Evolutionary conservation across 2,329 filamentous ascomycete species (phyloP).

Genomic region (Dothistroma pini): DNA sequence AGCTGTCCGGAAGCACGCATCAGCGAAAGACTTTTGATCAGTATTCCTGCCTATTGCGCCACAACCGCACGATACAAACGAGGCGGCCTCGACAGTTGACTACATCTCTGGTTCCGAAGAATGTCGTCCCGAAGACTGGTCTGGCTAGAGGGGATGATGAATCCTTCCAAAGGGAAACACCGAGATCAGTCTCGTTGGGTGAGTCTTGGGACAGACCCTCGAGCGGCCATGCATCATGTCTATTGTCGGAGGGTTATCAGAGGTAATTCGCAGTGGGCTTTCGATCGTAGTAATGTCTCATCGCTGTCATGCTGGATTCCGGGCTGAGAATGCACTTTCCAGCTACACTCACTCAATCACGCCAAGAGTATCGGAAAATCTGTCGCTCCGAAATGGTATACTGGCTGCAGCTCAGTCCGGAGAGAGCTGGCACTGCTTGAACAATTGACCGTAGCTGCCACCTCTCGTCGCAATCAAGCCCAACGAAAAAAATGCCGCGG

Average conservation of each 20-base stretch:
- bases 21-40: not conserved
- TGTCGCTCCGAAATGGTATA: not conserved
- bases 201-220: too few relatives aligned
- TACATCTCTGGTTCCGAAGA: not conserved
- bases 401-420: not conserved
- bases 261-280: too few relatives aligned
- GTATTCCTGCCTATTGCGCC: not conserved
- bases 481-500: slow-evolving; percentile 17
- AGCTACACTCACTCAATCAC: not conserved
- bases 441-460: slow-evolving; percentile 21
- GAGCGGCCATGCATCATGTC: too few relatives aligned
- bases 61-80: not conserved
- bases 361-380: not conserved
- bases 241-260: too few relatives aligned
- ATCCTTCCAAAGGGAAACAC: not conserved
- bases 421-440: slow-evolving; percentile 3
- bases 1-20: not conserved
- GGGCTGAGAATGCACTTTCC: not conserved
- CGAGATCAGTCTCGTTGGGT: too few relatives aligned
- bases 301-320: not conserved
- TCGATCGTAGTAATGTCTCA: not conserved
- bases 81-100: not conserved
- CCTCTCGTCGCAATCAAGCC: slow-evolving; percentile 22
- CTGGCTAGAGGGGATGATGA: not conserved
- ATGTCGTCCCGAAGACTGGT: not conserved